Percentiles rank a stretch among this genome's conserved stretches.
Evolutionary conservation across 768 basidiomycete species (phyloP).

Genomic region (Suillus clintonianus): DNA sequence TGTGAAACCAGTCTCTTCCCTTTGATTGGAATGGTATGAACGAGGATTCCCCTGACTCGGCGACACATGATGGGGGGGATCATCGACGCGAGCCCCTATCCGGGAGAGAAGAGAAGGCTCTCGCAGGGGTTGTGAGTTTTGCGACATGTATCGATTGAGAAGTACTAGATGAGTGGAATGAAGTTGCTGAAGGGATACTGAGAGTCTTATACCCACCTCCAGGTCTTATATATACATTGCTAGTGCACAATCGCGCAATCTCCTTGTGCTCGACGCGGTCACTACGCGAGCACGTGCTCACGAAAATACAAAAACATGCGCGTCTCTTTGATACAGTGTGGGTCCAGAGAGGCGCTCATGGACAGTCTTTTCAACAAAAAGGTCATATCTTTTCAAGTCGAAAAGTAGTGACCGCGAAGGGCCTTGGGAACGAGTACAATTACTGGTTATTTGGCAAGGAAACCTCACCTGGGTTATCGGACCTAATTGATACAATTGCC

Average conservation of each 20-base stretch:
- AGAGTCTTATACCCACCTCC: too few species aligned
- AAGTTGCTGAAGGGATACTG: too few species aligned
- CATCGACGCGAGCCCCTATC: neutral
- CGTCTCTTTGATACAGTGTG: neutral
- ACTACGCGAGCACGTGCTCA: neutral
- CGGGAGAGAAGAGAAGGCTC: neutral
- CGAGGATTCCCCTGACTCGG: neutral
- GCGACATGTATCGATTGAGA: neutral
- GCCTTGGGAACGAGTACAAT: neutral
- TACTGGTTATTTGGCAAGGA: neutral
- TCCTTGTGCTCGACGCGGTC: neutral
- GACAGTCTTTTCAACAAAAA: neutral
- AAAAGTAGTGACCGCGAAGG: neutral
- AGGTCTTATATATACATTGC: slow-evolving; percentile 1
- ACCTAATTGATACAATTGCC: neutral
- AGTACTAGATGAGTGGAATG: neutral
- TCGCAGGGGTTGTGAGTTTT: neutral
- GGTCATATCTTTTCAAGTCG: neutral
- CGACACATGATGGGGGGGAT: neutral
- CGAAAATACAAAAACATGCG: neutral
- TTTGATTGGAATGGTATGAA: neutral
- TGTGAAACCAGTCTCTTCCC: neutral
- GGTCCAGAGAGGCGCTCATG: slow-evolving; percentile 1
- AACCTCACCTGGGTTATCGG: neutral
- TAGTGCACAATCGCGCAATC: neutral